Percentiles rank a stretch among this genome's conserved stretches.
phyloP scores from a whole-genome alignment of 306 rosid species.

The Bauhinia variegata region DNA sequence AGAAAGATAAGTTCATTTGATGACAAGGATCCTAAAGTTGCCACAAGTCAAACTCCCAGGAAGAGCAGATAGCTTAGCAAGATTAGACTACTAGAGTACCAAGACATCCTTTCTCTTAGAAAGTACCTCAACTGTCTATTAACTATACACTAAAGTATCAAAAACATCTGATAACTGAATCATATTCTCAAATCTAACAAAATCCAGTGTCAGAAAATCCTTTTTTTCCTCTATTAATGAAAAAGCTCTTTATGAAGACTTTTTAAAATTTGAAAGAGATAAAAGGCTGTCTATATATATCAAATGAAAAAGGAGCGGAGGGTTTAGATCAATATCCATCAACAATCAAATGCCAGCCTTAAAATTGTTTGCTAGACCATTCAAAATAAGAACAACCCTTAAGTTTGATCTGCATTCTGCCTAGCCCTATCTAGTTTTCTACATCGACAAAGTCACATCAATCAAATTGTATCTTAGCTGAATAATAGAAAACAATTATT shows the following conservation, averaged over 20 bases:
- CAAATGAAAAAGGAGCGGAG: no score
- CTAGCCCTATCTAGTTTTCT: slow-evolving; percentile 15
- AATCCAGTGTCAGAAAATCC: no score
- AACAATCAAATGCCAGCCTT: background rate
- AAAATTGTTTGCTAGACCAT: background rate
- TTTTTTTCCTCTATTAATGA: no score
- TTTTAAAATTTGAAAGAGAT: background rate
- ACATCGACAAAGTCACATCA: slow-evolving; percentile 1
- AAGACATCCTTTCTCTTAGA: background rate
- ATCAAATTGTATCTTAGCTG: slow-evolving; percentile 14
- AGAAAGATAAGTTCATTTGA: background rate
- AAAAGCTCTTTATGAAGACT: no score
- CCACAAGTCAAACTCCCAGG: background rate
- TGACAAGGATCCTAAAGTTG: slow-evolving; percentile 15
- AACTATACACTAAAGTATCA: no score
- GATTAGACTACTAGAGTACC: background rate
- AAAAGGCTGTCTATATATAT: no score
- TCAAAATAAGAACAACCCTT: background rate
- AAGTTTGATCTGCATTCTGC: slow-evolving; percentile 21
- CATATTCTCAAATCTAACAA: no score
- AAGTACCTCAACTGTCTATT: no score
- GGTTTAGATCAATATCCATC: background rate
- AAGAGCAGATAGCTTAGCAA: background rate
- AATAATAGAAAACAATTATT: background rate
- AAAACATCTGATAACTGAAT: no score